phyloP scores from a whole-genome alignment of 1,139 yeast species.

The Blastobotrys buckinghamii region DNA sequence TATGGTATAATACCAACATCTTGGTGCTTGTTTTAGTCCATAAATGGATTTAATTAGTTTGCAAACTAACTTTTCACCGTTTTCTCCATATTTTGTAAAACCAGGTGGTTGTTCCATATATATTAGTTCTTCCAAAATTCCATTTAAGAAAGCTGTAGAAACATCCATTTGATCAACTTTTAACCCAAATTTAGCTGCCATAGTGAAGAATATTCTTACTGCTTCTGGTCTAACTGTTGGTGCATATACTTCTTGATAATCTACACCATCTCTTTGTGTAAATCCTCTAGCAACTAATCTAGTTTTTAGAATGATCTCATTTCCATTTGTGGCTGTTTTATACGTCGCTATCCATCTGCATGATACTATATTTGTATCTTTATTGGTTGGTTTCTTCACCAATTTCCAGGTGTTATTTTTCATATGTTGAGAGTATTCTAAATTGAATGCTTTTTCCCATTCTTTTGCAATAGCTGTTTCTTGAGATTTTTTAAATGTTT shows the following conservation, averaged over 20 bases:
- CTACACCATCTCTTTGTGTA: neutral
- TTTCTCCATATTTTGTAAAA: neutral
- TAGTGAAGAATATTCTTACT: neutral
- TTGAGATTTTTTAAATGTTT: too few relatives aligned
- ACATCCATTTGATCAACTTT: conserved; percentile 1
- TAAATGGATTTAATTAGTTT: conserved; percentile 20
- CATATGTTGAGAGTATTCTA: too few relatives aligned
- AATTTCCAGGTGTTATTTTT: too few relatives aligned
- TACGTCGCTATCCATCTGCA: neutral
- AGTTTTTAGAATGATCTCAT: neutral
- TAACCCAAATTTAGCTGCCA: neutral
- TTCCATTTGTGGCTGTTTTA: neutral
- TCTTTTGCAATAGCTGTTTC: too few relatives aligned
- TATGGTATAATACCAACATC: conserved; percentile 11
- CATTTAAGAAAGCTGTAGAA: conserved; percentile 13
- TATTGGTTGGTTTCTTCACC: neutral
- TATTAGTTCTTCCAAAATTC: conserved; percentile 19
- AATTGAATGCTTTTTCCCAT: too few relatives aligned
- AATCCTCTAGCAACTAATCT: neutral
- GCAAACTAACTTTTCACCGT: conserved; percentile 12
- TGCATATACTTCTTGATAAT: neutral
- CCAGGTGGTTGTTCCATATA: conserved; percentile 22
- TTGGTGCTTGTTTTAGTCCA: conserved; percentile 26
- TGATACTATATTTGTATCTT: neutral
- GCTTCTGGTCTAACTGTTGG: neutral